Percentiles rank a stretch among this genome's conserved stretches.
Conservation (phyloP, 176 grass and related monocot genomes). For the Paspalum vaginatum region DNA sequence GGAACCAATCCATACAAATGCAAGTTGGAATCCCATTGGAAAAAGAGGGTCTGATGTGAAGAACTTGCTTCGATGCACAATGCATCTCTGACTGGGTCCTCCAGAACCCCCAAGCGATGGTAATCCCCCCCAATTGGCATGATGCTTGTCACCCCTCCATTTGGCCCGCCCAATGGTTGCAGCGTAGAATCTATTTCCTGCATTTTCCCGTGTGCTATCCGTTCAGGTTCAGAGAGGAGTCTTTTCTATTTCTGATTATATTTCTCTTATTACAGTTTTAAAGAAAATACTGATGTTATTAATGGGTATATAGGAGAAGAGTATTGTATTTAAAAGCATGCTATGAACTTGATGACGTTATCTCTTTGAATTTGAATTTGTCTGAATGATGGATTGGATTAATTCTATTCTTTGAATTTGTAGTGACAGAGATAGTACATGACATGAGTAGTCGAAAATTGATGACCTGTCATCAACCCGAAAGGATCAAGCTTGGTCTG, state of each 20-base stretch:
- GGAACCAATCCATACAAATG: slow-evolving; percentile 8
- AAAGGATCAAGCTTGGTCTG: no score
- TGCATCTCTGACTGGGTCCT: slow-evolving; percentile 35
- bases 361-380: background rate
- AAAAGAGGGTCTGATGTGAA: slow-evolving; percentile 1
- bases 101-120: background rate
- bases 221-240: background rate
- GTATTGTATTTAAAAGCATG: background rate
- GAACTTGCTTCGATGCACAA: slow-evolving; percentile 5
- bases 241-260: background rate
- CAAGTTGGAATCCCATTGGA: slow-evolving; percentile 23
- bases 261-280: background rate
- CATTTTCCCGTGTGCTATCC: no score
- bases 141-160: background rate
- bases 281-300: background rate
- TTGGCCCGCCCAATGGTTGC: background rate
- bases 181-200: background rate
- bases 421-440: no score
- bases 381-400: background rate
- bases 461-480: no score
- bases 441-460: no score
- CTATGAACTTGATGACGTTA: background rate
- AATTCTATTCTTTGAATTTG: no score
- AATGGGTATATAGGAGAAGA: background rate
- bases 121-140: background rate